Conservation (phyloP, 2,329 filamentous ascomycete species). For the Canariomyces notabilis region DNA sequence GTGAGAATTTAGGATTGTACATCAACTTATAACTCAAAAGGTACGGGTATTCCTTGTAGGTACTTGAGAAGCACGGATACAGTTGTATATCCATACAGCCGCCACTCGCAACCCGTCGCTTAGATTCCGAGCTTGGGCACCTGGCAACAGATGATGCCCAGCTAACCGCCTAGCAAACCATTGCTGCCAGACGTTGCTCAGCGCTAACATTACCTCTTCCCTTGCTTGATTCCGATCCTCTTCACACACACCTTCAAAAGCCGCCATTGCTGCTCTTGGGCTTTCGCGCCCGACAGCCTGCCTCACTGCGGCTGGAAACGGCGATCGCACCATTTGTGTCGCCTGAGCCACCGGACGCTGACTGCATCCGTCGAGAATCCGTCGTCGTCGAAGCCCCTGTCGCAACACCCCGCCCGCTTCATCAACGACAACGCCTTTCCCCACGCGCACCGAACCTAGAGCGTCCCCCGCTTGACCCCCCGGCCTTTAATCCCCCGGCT, state of each 20-base stretch:
- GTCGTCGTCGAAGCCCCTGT: neutral
- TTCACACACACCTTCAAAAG: neutral
- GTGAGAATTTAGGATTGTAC: too few species aligned
- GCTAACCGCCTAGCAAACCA: neutral
- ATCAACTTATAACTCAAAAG: too few species aligned
- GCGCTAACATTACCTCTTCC: neutral
- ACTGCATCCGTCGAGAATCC: neutral
- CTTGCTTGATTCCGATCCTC: too few species aligned
- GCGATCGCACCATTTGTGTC: neutral
- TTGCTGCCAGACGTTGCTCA: conserved; percentile 17
- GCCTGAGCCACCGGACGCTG: too few species aligned
- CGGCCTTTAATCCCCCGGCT: neutral
- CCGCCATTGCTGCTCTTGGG: conserved; percentile 7
- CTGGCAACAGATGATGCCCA: conserved; percentile 1
- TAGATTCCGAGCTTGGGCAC: neutral
- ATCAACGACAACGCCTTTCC: conserved; percentile 4
- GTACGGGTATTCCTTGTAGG: too few species aligned
- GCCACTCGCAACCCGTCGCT: neutral
- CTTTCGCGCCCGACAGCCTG: conserved; percentile 16
- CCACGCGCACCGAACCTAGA: neutral
- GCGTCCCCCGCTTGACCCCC: neutral
- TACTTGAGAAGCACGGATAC: too few species aligned
- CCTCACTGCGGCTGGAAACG: conserved; percentile 5
- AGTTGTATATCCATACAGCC: too few species aligned
- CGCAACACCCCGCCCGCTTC: conserved; percentile 7